A percentile compares a stretch with the other conserved stretches of the same genome.
These are phyloP conservation scores for Termitomyces sp. DNA, from an alignment of 768 basidiomycete species.

Conservation along the genomic window DNA sequence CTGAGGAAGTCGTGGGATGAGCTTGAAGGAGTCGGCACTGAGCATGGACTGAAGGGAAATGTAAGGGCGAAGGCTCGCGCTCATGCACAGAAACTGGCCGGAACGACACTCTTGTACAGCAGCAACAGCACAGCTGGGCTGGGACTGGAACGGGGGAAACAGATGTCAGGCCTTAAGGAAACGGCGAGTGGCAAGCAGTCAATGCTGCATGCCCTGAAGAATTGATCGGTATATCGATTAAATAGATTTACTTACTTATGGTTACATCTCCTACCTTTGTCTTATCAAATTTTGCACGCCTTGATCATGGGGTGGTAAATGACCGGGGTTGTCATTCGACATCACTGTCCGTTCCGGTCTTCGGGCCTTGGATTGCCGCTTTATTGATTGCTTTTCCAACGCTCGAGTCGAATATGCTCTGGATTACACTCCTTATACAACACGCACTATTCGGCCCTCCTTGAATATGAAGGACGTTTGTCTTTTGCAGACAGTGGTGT, in stretches of 20 bases:
- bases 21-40: not conserved
- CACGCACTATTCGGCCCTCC: not conserved
- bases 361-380: conserved; percentile 8
- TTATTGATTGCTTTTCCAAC: not conserved
- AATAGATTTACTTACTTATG: conserved; percentile 11
- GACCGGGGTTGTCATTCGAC: not conserved
- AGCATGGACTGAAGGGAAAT: conserved; percentile 9
- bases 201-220: conserved; percentile 15
- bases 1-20: conserved; percentile 29
- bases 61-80: conserved; percentile 5
- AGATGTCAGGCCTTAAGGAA: conserved; percentile 5
- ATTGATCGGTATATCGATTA: conserved; percentile 17
- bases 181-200: conserved; percentile 10
- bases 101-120: conserved; percentile 9
- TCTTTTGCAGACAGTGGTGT: not conserved
- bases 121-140: conserved; percentile 7
- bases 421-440: not conserved
- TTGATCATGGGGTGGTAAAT: conserved; percentile 11
- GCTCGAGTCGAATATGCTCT: not conserved
- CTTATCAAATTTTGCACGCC: conserved; percentile 12
- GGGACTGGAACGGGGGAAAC: not conserved
- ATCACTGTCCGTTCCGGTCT: conserved; percentile 9
- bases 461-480: not conserved
- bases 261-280: conserved; percentile 3
- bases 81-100: conserved; percentile 8